Evolutionary conservation across 441 rosid genomes (phyloP), one percentile per base, ranked within the genome.

Genomic region (Arabidopsis lyrata): DNA sequence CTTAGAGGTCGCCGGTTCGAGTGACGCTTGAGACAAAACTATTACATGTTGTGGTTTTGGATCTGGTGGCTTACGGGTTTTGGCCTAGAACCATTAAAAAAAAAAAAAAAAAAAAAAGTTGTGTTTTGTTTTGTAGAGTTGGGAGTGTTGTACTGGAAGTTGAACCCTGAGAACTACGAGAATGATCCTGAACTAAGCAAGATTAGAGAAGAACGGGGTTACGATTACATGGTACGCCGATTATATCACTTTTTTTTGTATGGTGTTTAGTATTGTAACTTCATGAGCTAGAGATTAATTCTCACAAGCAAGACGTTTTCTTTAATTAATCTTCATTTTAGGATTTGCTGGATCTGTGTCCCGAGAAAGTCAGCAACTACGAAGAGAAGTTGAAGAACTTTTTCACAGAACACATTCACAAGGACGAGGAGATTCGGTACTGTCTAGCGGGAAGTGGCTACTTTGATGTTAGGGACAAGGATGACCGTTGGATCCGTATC

Each of bases 401-500:
- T 83, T 93, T 85, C 73, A 89, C 87, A 1, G 97, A 92, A 80
- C 96, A 92, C 82, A 87, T 93, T 55, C 97, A 93, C 63, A 84
- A 86, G 29, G 98, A 91, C 31, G 96, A 93, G 69, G 98, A 91
- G 87, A 89, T 89, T 31, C 92, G 97, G 61, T 89, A 89, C 80
- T 93, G 94, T 84, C 55, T 89, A 48, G 85, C 79, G 13, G 97
- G 98, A 56, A 87, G 93, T 56, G 98, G 93, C 24, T 93, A 89
- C 70, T 93, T 93, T 52, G 96, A 93, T 78, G 90, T 89, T 59
- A 82, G 97, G 13, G 94, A 88, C 83, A 86, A 84, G 66, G 78
- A 78, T 58, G 97, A 91, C 63, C 72, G 75, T 31, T 91, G 97
- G 98, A 83, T 91, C 47, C 85, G 96, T 50, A 85, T 91, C 55